These are phyloP conservation scores for Eustoma russellianum DNA, from an alignment of 257 asterid genomes.

Conservation along the genomic window DNA sequence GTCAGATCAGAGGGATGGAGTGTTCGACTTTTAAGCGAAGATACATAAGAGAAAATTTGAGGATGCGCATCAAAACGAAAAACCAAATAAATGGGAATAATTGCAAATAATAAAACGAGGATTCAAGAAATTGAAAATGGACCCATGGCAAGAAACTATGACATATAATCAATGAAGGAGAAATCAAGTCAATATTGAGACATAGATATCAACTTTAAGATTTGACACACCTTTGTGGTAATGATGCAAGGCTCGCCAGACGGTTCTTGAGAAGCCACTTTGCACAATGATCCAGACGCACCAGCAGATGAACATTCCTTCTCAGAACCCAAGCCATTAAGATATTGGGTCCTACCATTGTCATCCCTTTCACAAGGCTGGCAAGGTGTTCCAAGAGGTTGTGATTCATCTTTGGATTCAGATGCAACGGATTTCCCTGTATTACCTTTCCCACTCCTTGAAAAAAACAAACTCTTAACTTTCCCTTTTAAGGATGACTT, in stretches of 20 bases:
- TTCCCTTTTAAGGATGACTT: slow-evolving; percentile 71
- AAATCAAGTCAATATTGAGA: too few species aligned
- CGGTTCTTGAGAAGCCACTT: slow-evolving; percentile 21
- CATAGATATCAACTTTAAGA: background rate
- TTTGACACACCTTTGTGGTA: slow-evolving; percentile 44
- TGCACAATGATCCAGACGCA: slow-evolving; percentile 21
- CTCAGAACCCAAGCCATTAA: slow-evolving; percentile 3
- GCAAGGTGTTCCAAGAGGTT: slow-evolving; percentile 13
- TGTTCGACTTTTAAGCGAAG: too few species aligned
- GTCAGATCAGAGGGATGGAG: too few species aligned
- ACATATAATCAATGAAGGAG: too few species aligned
- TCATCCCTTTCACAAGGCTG: slow-evolving; percentile 16
- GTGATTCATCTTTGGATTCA: slow-evolving; percentile 28
- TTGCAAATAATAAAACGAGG: too few species aligned
- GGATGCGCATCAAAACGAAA: too few species aligned
- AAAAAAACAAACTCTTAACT: slow-evolving; percentile 74
- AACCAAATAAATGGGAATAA: too few species aligned
- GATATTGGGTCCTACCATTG: slow-evolving; percentile 19
- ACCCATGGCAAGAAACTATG: too few species aligned
- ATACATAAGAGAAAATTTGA: too few species aligned
- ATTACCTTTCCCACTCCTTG: slow-evolving; percentile 50
- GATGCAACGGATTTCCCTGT: slow-evolving; percentile 33
- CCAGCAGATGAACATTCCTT: slow-evolving; percentile 22
- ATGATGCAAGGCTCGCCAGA: slow-evolving; percentile 22
- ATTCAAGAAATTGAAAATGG: too few species aligned